A percentile compares a stretch with the other conserved stretches of the same genome.
Evolutionary conservation across 2,329 filamentous ascomycete genomes (phyloP).

Genomic region (Leptographium galeiforme): DNA sequence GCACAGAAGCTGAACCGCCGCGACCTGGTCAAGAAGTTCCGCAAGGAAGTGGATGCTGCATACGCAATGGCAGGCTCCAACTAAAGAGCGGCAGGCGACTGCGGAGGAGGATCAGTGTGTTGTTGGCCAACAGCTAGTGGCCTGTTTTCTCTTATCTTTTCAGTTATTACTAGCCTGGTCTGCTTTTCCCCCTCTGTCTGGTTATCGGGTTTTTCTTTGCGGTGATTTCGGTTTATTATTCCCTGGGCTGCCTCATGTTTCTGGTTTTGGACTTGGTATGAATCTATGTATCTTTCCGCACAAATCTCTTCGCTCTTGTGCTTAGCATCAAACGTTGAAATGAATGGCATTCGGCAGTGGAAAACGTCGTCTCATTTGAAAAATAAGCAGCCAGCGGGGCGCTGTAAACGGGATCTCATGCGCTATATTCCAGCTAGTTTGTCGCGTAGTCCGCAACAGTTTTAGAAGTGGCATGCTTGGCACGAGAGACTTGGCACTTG

Average conservation of each 20-base stretch:
- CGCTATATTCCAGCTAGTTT: not conserved
- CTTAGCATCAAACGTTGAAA: not conserved
- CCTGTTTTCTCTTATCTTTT: not conserved
- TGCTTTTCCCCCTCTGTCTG: not conserved
- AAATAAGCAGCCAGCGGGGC: not conserved
- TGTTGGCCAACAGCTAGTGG: not conserved
- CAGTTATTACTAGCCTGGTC: not conserved
- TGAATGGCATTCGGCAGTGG: not conserved
- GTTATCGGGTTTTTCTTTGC: not conserved
- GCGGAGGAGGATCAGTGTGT: not conserved
- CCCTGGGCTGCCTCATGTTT: not conserved
- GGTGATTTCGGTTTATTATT: not conserved
- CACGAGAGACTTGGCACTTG: not conserved
- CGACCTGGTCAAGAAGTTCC: slow-evolving; percentile 48
- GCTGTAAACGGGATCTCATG: not conserved
- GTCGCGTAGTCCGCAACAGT: not conserved
- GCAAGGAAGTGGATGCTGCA: slow-evolving; percentile 46
- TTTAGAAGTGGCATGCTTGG: not conserved
- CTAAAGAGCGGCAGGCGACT: not conserved
- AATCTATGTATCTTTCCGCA: not conserved
- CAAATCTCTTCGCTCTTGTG: not conserved
- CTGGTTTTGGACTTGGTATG: not conserved
- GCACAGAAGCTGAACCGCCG: slow-evolving; percentile 63
- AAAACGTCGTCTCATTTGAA: too few relatives aligned
- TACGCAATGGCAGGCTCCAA: slow-evolving; percentile 28